Conservation (phyloP, 192 early-diverging fungal genomes). For the Jimgerdemannia flammicorona region DNA sequence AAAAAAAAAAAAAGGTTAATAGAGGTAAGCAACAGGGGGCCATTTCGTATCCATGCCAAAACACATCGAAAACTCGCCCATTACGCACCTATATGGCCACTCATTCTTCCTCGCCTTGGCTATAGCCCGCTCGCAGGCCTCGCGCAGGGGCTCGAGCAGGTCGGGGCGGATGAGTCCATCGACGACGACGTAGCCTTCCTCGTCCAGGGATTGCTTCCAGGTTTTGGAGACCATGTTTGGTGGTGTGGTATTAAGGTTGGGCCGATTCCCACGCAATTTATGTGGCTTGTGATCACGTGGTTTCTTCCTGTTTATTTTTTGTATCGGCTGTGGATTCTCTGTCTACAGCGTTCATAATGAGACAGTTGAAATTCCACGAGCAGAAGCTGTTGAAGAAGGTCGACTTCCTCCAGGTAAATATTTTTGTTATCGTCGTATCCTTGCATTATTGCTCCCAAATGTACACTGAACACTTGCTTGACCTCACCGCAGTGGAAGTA, state of each 20-base stretch:
- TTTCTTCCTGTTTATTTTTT: not conserved
- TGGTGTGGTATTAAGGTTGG: too few species aligned
- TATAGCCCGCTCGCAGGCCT: constrained; percentile 34
- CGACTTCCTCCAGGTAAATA: constrained; percentile 69
- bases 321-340: not conserved
- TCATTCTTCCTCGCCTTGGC: constrained; percentile 34
- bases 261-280: not conserved
- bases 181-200: constrained; percentile 42
- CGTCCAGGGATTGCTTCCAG: constrained; percentile 18
- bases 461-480: constrained; percentile 4
- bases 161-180: constrained; percentile 36
- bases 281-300: too few species aligned
- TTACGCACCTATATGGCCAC: constrained; percentile 30
- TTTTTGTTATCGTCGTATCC: not conserved
- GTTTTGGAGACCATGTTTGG: not conserved
- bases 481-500: constrained; percentile 62
- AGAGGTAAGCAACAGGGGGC: not conserved
- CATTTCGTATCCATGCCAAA: not conserved
- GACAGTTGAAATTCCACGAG: constrained; percentile 91
- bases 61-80: constrained; percentile 1
- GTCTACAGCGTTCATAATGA: constrained; percentile 26
- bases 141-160: constrained; percentile 25
- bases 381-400: constrained; percentile 95
- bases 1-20: not conserved
- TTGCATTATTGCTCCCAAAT: not conserved